Evolutionary conservation across 2,329 filamentous ascomycete species (phyloP).

Genomic region (Xylaria arbuscula): DNA sequence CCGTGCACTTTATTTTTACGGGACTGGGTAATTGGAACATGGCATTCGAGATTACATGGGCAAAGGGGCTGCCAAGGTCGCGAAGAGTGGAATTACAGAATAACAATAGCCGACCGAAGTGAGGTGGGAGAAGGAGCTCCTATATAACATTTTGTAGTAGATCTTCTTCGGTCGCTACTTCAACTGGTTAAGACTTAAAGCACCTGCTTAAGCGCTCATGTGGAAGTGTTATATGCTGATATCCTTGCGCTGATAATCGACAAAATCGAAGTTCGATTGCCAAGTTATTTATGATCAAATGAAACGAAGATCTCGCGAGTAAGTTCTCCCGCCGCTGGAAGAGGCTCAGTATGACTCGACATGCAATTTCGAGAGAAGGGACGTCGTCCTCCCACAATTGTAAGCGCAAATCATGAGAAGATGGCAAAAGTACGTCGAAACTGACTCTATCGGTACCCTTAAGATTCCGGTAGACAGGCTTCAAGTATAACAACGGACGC

Average conservation of each 20-base stretch:
- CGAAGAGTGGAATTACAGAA: neutral
- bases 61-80: constrained; percentile 1
- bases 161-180: neutral
- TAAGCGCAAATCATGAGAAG: constrained; percentile 13
- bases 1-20: constrained; percentile 35
- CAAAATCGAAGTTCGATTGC: neutral
- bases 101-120: neutral
- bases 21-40: constrained; percentile 36
- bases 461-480: neutral
- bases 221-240: neutral
- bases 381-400: constrained; percentile 9
- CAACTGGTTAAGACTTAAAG: neutral
- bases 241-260: neutral
- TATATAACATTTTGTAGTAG: neutral
- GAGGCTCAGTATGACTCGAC: constrained; percentile 21
- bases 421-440: neutral
- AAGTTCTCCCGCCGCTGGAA: neutral
- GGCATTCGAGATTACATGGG: constrained; percentile 7
- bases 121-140: neutral
- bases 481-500: constrained; percentile 16
- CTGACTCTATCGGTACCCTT: neutral
- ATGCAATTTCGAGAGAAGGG: constrained; percentile 1
- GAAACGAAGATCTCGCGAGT: neutral
- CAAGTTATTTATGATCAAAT: neutral
- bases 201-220: neutral